Base-by-base conservation (phyloP, 1,139 yeast genomes). In the Magnusiomyces suaveolens region DNA sequence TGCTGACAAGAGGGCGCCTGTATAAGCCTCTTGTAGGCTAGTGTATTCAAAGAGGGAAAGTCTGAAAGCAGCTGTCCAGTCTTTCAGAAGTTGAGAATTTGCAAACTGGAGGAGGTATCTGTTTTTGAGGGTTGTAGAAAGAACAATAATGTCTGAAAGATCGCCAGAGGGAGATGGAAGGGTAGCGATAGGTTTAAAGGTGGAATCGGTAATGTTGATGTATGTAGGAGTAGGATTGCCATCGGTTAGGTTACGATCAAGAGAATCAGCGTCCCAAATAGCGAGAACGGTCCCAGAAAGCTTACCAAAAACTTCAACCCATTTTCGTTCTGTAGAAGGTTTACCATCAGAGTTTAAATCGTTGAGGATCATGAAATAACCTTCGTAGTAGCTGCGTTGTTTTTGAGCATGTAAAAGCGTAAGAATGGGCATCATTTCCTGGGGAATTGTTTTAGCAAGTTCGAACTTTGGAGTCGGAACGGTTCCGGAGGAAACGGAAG, bases 261-360 rank as follows among this genome's bases (percentile, higher is more conserved):
- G 73, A 59, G 79, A 79, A 47, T 83, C 83, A 1, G 96, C 95
- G 68, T 88, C 90, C 97, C 97, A 90, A 60, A 87, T 80, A 0
- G 97, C 95, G 58, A 92, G 73, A 63, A 89, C 96, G 57, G 89
- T 87, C 18, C 98, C 98, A 8, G 88, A 81, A 50, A 92, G 74
- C 29, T 87, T 88, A 49, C 96, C 97, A 68, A 86, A 92, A 20
- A 89, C 96, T 68, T 92, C 97, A 57, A 78, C 77, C 98, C 98
- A 92, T 63, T 79, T 79, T 52, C 97, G 76, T 54, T 84, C 88
- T 0, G 82, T 79, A 1, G 77, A 75, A 0, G 96, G 92, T 58
- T 84, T 80, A 12, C 97, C 98, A 63, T 62, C 64, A 52, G 68
- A 60, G 59, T 70, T 69, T 52, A 73, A 64, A 56, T 73, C 76